These are phyloP conservation scores for Trichoderma koningii DNA, from an alignment of 2,329 filamentous ascomycete species.

Conservation along the genomic window DNA sequence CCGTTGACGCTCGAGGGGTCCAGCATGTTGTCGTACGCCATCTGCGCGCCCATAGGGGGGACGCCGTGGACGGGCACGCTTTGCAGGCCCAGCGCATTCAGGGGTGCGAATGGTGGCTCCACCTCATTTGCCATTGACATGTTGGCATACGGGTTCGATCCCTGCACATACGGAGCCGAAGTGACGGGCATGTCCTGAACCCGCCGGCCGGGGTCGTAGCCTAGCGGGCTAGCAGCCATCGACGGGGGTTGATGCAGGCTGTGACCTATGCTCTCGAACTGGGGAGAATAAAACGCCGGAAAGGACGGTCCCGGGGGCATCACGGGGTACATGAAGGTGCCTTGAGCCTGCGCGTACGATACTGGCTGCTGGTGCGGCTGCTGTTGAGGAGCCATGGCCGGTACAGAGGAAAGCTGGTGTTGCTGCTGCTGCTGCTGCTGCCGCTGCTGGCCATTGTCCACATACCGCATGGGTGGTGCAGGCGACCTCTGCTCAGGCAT, in stretches of 20 bases:
- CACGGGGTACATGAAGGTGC: constrained; percentile 34
- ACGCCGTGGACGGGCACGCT: constrained; percentile 27
- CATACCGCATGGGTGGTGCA: constrained; percentile 28
- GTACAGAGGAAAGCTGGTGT: not conserved
- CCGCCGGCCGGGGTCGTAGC: constrained; percentile 32
- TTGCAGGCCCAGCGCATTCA: constrained; percentile 41
- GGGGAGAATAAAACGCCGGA: constrained; percentile 34
- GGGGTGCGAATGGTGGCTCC: constrained; percentile 38
- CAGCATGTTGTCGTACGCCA: constrained; percentile 40
- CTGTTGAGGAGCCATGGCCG: not conserved
- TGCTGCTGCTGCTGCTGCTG: not conserved
- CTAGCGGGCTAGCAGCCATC: constrained; percentile 34
- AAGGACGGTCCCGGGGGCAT: constrained; percentile 36
- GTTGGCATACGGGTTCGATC: constrained; percentile 31
- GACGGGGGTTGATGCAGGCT: constrained; percentile 32
- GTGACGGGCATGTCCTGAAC: constrained; percentile 35
- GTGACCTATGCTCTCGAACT: constrained; percentile 36
- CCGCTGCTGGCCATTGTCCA: constrained; percentile 23
- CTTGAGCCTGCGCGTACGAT: constrained; percentile 24
- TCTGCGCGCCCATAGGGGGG: constrained; percentile 34
- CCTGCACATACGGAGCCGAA: constrained; percentile 33
- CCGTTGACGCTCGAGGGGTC: constrained; percentile 39
- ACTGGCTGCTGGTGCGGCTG: constrained; percentile 27
- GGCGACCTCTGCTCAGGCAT: constrained; percentile 33
- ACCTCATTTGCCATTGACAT: constrained; percentile 34